Conservation (phyloP, 495 filamentous ascomycete genomes). For the Hypoxylon lienhwacheense region DNA sequence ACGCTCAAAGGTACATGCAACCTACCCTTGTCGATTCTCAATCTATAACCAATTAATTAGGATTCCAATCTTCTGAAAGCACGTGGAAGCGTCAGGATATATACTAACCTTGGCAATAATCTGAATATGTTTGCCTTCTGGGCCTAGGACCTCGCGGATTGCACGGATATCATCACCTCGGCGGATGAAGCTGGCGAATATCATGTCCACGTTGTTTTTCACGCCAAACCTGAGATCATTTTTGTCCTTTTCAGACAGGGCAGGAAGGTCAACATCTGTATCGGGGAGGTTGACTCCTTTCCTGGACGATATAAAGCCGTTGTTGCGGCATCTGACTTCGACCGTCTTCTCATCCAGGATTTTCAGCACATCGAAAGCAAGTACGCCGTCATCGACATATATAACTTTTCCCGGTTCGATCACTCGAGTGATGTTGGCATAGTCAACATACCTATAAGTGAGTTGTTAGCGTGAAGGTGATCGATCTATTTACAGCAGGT, state of each 20-base stretch:
- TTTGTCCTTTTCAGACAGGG: conserved; percentile 98
- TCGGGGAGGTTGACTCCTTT: conserved; percentile 99
- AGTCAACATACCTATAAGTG: conserved; percentile 84
- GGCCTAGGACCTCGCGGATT: conserved; percentile 88
- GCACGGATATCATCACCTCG: conserved; percentile 85
- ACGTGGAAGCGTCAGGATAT: background rate
- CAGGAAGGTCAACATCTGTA: conserved; percentile 96
- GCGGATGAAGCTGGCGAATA: conserved; percentile 98
- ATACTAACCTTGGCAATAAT: conserved; percentile 81
- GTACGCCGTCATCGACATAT: conserved; percentile 97
- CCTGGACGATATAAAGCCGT: conserved; percentile 95
- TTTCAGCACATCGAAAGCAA: conserved; percentile 90
- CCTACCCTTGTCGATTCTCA: conserved; percentile 89
- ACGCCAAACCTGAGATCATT: conserved; percentile 90
- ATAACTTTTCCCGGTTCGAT: conserved; percentile 91
- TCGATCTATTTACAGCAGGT: background rate
- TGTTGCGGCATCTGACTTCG: conserved; percentile 83
- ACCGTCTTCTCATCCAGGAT: conserved; percentile 87
- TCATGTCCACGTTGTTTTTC: conserved; percentile 97
- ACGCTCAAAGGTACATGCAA: background rate
- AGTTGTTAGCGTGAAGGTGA: conserved; percentile 4
- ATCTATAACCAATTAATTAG: conserved; percentile 54
- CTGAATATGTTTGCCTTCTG: conserved; percentile 95
- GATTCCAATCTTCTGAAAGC: background rate
- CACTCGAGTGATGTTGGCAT: conserved; percentile 99